Evolutionary conservation across 2,329 filamentous ascomycete genomes (phyloP).

Genomic region (Fusarium fracticaudum): DNA sequence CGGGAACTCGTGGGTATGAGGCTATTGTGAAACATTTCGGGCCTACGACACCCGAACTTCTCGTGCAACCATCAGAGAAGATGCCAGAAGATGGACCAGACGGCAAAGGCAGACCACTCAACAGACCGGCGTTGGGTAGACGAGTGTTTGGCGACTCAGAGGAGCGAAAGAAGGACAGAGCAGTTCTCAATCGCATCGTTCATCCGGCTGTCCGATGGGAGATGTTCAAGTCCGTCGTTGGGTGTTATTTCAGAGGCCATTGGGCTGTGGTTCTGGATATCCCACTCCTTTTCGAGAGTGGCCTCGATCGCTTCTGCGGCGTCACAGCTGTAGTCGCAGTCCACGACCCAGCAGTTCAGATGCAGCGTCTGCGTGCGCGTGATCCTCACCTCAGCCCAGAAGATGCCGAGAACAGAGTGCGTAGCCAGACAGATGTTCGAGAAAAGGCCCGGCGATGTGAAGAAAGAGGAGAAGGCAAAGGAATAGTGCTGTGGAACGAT

Average conservation of each 20-base stretch:
- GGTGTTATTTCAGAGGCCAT: constrained; percentile 76
- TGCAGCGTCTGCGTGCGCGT: constrained; percentile 77
- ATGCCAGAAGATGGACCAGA: constrained; percentile 63
- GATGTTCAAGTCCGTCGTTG: constrained; percentile 80
- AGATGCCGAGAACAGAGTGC: constrained; percentile 87
- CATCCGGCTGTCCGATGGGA: constrained; percentile 88
- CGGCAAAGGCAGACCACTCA: constrained; percentile 78
- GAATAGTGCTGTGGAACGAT: constrained; percentile 93
- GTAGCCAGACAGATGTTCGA: constrained; percentile 85
- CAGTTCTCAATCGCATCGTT: constrained; percentile 86
- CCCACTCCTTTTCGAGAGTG: constrained; percentile 89
- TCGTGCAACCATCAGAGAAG: constrained; percentile 67
- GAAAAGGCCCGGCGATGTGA: constrained; percentile 82
- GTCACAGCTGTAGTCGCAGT: constrained; percentile 89
- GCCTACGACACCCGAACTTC: constrained; percentile 84
- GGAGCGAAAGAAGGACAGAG: constrained; percentile 75
- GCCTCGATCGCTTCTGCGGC: constrained; percentile 86
- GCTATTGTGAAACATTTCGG: constrained; percentile 85
- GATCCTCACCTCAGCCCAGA: constrained; percentile 83
- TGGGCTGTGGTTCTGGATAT: constrained; percentile 96
- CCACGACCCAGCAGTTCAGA: constrained; percentile 80
- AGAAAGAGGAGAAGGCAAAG: constrained; percentile 69
- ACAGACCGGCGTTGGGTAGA: constrained; percentile 84
- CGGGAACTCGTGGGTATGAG: constrained; percentile 84
- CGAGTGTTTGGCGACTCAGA: constrained; percentile 85